Percentiles rank a stretch among this genome's conserved stretches.
Evolutionary conservation across 805 yeast species (phyloP).

Genomic region (Cyberlindnera euphorbiiphila): DNA sequence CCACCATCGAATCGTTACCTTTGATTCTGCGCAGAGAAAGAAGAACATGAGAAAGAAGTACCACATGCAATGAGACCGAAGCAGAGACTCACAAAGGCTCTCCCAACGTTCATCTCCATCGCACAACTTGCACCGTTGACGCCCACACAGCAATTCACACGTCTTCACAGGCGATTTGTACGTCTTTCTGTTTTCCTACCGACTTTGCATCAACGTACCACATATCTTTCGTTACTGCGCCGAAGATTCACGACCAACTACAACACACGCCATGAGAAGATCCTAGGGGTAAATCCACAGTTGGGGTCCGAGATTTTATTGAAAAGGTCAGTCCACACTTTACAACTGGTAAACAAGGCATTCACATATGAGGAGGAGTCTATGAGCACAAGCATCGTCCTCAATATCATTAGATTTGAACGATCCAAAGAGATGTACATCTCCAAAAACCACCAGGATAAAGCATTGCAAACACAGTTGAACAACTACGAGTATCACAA

Average conservation of each 20-base stretch:
- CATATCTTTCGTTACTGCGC: slow-evolving; percentile 1
- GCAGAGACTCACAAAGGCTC: neutral
- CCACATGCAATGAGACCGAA: neutral
- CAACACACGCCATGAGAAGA: slow-evolving; percentile 2
- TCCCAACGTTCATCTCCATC: slow-evolving; percentile 2
- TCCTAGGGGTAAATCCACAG: neutral
- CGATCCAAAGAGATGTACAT: slow-evolving; percentile 8
- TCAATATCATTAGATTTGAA: slow-evolving; percentile 14
- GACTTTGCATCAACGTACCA: neutral
- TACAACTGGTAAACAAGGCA: slow-evolving; percentile 11
- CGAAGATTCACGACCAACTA: slow-evolving; percentile 7
- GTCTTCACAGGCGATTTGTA: slow-evolving; percentile 4
- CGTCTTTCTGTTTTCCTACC: slow-evolving; percentile 6
- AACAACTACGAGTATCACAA: slow-evolving; percentile 8
- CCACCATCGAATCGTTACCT: too few relatives aligned
- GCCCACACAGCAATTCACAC: neutral
- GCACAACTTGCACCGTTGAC: slow-evolving; percentile 1
- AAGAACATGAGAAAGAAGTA: too few relatives aligned
- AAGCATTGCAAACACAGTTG: slow-evolving; percentile 1
- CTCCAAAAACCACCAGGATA: slow-evolving; percentile 4
- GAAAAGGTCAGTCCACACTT: slow-evolving; percentile 10
- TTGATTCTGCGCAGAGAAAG: too few relatives aligned
- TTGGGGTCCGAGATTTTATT: neutral
- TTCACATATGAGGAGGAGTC: slow-evolving; percentile 7
- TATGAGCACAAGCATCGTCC: slow-evolving; percentile 4